These are phyloP conservation scores for Tieghemiomyces parasiticus DNA, from an alignment of 192 early-diverging fungal genomes.

Conservation along the genomic window DNA sequence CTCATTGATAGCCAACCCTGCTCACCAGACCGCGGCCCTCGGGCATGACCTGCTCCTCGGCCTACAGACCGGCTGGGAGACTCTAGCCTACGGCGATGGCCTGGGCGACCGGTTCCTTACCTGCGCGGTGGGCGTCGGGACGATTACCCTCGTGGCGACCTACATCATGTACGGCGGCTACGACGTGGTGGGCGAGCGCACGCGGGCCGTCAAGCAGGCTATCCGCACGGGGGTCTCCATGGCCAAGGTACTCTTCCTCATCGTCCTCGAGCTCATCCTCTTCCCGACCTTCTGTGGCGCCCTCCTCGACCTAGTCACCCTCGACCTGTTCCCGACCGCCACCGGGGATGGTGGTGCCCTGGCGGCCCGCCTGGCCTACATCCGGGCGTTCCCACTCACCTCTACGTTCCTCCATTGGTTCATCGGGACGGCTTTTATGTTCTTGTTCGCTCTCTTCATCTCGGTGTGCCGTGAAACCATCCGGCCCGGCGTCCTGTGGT, in stretches of 20 bases:
- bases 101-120: conserved; percentile 25
- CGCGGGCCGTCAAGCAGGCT: conserved; percentile 15
- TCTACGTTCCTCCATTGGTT: conserved; percentile 79
- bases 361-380: conserved; percentile 37
- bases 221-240: conserved; percentile 23
- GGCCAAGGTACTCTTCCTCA: conserved; percentile 64
- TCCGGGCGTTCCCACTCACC: conserved; percentile 42
- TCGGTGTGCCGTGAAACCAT: conserved; percentile 63
- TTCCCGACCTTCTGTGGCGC: conserved; percentile 85
- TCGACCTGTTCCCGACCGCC: conserved; percentile 54
- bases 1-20: too few species aligned
- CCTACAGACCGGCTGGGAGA: not conserved
- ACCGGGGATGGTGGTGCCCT: too few species aligned
- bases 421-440: conserved; percentile 86
- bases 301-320: conserved; percentile 65
- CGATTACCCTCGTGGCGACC: conserved; percentile 34
- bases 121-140: conserved; percentile 22
- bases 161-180: conserved; percentile 37
- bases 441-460: conserved; percentile 81
- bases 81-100: conserved; percentile 14
- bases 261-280: conserved; percentile 68
- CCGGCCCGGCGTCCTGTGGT: conserved; percentile 94
- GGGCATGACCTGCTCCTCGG: too few species aligned
- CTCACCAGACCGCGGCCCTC: too few species aligned
- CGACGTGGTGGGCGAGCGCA: conserved; percentile 15